These are phyloP conservation scores for Stropharia rugosoannulata DNA, from an alignment of 768 basidiomycete genomes.

Conservation along the genomic window DNA sequence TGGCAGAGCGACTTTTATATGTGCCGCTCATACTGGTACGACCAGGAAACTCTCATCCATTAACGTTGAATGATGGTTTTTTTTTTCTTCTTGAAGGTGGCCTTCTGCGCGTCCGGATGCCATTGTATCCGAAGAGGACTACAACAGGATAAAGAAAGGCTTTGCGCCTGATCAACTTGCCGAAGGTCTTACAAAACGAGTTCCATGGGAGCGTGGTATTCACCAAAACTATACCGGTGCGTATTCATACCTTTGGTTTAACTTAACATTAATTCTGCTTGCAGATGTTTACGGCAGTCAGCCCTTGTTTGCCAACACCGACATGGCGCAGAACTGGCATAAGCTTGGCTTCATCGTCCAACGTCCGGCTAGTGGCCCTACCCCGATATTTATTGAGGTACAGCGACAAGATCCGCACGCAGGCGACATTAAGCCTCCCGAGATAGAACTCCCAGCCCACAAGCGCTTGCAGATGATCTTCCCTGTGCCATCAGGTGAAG, in stretches of 20 bases:
- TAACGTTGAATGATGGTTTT: background rate
- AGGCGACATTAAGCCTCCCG: background rate
- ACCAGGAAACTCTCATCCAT: background rate
- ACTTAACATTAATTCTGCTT: background rate
- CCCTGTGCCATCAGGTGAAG: slow-evolving; percentile 4
- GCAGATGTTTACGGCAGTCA: slow-evolving; percentile 10
- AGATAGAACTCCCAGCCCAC: background rate
- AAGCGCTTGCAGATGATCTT: background rate
- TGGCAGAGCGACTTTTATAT: slow-evolving; percentile 34
- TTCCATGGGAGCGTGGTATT: slow-evolving; percentile 16
- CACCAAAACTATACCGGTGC: slow-evolving; percentile 16
- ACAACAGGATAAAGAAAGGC: slow-evolving; percentile 8
- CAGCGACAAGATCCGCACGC: slow-evolving; percentile 9
- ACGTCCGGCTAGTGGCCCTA: slow-evolving; percentile 9
- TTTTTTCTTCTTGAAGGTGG: slow-evolving; percentile 21
- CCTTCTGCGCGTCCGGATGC: slow-evolving; percentile 27
- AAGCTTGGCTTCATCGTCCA: slow-evolving; percentile 16
- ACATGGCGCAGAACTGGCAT: slow-evolving; percentile 18
- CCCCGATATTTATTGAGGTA: slow-evolving; percentile 14
- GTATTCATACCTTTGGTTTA: background rate
- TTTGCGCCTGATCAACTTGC: slow-evolving; percentile 10
- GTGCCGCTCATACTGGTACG: slow-evolving; percentile 30
- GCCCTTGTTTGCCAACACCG: slow-evolving; percentile 17
- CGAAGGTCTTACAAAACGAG: slow-evolving; percentile 13
- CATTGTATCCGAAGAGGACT: slow-evolving; percentile 16